Evolutionary conservation across 2,329 filamentous ascomycete genomes (phyloP), one percentile per base, ranked within the genome.

Genomic region (Didymella arachidicola): DNA sequence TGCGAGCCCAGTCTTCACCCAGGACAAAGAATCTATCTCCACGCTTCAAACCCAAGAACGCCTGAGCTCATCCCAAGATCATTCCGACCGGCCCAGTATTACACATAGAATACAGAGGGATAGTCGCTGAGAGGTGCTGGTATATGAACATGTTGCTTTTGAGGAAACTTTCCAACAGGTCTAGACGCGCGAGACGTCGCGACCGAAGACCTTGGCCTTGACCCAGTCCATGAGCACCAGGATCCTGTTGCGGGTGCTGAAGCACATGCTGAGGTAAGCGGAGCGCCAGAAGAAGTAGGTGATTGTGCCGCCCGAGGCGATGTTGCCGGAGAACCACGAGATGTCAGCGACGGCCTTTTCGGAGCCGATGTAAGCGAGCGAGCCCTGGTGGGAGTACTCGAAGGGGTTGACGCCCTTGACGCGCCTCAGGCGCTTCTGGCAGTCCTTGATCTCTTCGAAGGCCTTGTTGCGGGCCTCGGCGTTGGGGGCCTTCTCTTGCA

Each of bases 201-300:
- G 93, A 62, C 95, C 95, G 75, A 99, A 99, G 60, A 95, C 82
- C 83, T 96, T 96, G 69, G 93, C 93, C 86, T 99, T 99, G 78
- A 94, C 79, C 95, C 95, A 99, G 81, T 99, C 95, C 72, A 97
- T 84, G 65, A 92, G 82, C 70, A 99, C 95, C 50, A 99, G 86
- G 70, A 98, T 87, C 77, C 95, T 89, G 83, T 99, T 99, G 71
- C 95, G 92, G 62, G 92, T 93, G 88, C 93, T 98, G 80, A 99
- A 99, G 87, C 94, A 97, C 95, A 99, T 99, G 85, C 92, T 97
- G 78, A 99, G 83, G 80, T 99, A 99, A 54, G 94, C 95, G 76
- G 91, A 96, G 78, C 93, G 87, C 95, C 95, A 99, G 87, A 99
- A 99, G 68, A 97, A 86, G 82, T 96, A 99, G 56, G 95, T 99